Evolutionary conservation across 2,329 filamentous ascomycete genomes (phyloP).

Genomic region (Claviceps citrina): DNA sequence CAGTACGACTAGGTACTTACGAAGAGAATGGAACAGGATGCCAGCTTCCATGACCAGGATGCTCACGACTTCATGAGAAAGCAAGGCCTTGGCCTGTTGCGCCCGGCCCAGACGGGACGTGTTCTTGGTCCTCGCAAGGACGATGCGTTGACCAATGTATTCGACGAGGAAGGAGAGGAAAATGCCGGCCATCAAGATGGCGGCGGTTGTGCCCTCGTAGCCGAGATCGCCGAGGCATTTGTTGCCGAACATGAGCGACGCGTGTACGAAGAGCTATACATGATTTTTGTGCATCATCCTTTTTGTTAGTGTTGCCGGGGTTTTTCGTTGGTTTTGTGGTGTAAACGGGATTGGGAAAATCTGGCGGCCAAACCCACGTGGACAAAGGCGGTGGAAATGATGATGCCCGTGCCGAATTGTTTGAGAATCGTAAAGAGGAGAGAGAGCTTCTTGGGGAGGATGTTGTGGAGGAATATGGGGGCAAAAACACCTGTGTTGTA

Average conservation of each 20-base stretch:
- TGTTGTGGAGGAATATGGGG: constrained; percentile 47
- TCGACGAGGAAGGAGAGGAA: constrained; percentile 61
- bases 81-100: constrained; percentile 12
- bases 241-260: constrained; percentile 56
- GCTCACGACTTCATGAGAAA: constrained; percentile 36
- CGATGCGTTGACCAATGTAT: constrained; percentile 46
- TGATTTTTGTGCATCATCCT: constrained; percentile 2
- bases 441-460: constrained; percentile 35
- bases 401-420: constrained; percentile 59
- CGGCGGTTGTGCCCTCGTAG: constrained; percentile 55
- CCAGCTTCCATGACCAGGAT: constrained; percentile 59
- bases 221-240: constrained; percentile 48
- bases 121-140: constrained; percentile 23
- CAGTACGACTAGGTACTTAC: too few species aligned
- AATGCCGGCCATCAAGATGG: constrained; percentile 59
- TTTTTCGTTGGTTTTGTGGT: not conserved
- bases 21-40: constrained; percentile 59
- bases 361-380: constrained; percentile 32
- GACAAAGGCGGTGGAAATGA: constrained; percentile 56
- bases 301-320: too few species aligned
- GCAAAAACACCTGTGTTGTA: constrained; percentile 49
- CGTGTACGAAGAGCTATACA: constrained; percentile 55
- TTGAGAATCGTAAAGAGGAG: constrained; percentile 48
- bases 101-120: constrained; percentile 12
- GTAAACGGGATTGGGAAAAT: too few species aligned